Base-by-base conservation (phyloP, 352 stramenopile genomes). In the Phytophthora agathidicida region DNA sequence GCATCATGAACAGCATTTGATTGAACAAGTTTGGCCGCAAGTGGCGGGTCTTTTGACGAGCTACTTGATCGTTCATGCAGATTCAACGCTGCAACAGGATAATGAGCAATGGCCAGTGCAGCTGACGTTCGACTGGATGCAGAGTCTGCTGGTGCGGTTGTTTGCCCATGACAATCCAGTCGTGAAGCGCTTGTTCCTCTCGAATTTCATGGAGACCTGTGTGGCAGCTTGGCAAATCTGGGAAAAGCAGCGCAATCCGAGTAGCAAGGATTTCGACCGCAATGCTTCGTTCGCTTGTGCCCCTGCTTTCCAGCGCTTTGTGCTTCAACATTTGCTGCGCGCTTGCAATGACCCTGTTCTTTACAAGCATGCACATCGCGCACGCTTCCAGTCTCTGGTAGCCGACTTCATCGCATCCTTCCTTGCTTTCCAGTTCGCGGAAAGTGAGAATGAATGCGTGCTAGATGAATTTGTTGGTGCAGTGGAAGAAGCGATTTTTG, bases 11-110 rank as follows among this genome's bases (percentile, higher is more conserved):
- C 83, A 85, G 48, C 86, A 94, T 41, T 35, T 94, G 19, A 75
- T 94, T 51, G 86, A 93, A 48, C 83, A 94, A 45, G 86, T 93
- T 16, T 94, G 86, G 86, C 74, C 83, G 8, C 84, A 93, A 19
- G 76, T 94, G 19, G 73, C 73, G 10, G 45, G 61, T 6, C 36
- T 94, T 14, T 65, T 94, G 19, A 45, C 73, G 16, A 64, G 44
- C 6, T 71, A 73, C 20, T 64, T 88, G 14, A 43, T 86, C 14
- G 54, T 74, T 4, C 10, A 42, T 2, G 13, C 16, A 1, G 28
- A 52, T 7, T 27, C 16, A 11, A 35, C 41, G 9, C n/a, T 26
- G 3, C 23, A 62, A 17, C 28, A 64, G 7, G 10, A 30, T 7
- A 23, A 9, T 9, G 33, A 44, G 10, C 24, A 66, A 3, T 90